phyloP scores from a whole-genome alignment of 2,329 filamentous ascomycete species.

The Huntiella moniliformis region DNA sequence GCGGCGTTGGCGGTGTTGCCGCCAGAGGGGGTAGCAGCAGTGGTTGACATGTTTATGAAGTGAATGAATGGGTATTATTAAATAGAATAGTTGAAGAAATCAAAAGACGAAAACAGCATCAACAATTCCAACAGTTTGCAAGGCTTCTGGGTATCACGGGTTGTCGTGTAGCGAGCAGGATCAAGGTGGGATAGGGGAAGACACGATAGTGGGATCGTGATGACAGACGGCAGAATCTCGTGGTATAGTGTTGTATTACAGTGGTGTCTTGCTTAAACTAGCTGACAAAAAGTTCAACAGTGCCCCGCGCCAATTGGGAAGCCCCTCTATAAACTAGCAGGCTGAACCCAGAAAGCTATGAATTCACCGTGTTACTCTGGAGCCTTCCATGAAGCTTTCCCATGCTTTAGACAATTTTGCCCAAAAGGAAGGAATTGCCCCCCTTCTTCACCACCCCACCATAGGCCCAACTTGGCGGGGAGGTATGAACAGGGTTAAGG shows the following conservation, averaged over 20 bases:
- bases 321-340: background rate
- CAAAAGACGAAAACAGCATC: conserved; percentile 1
- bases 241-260: background rate
- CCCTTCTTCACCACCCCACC: conserved; percentile 4
- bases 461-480: background rate
- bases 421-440: background rate
- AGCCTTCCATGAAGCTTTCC: conserved; percentile 3
- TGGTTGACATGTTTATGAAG: conserved; percentile 10
- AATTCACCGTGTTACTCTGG: background rate
- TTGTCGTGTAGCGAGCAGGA: conserved; percentile 14
- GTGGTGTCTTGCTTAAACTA: background rate
- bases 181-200: conserved; percentile 8
- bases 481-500: background rate
- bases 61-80: conserved; percentile 3
- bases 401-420: background rate
- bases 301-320: background rate
- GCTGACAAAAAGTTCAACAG: background rate
- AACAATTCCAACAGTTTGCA: background rate
- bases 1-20: conserved; percentile 31
- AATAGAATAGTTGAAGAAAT: background rate
- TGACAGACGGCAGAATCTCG: background rate
- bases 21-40: conserved; percentile 13
- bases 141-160: conserved; percentile 14
- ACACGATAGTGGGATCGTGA: conserved; percentile 6
- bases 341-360: background rate